Evolutionary conservation across 176 grass and related monocot species (phyloP).

Genomic region (Raddia guianensis): DNA sequence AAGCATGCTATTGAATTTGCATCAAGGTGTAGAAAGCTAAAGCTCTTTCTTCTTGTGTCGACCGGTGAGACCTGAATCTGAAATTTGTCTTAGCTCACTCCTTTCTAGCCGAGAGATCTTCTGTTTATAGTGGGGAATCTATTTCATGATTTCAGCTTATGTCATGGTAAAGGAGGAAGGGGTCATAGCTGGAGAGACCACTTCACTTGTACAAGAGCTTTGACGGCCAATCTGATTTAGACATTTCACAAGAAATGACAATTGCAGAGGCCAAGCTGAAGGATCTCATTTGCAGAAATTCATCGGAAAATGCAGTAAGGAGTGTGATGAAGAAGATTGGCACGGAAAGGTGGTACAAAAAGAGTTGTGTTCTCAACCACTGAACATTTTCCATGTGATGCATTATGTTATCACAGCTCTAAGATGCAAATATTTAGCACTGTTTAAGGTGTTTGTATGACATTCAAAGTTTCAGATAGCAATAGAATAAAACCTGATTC

Average conservation of each 20-base stretch:
- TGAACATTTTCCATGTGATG: too few relatives aligned
- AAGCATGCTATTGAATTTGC: not conserved
- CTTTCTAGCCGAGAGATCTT: not conserved
- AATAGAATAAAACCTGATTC: not conserved
- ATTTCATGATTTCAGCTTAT: not conserved
- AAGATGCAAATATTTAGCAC: too few relatives aligned
- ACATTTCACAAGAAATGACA: conserved; percentile 44
- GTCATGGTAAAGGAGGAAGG: conserved; percentile 2
- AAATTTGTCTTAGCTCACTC: not conserved
- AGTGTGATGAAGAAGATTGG: conserved; percentile 26
- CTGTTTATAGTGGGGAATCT: not conserved
- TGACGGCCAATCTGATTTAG: conserved; percentile 1
- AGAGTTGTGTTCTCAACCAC: too few relatives aligned
- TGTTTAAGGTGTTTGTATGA: too few relatives aligned
- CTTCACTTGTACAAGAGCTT: conserved; percentile 18
- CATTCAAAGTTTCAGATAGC: too few relatives aligned
- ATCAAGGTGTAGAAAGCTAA: not conserved
- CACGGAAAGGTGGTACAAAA: not conserved
- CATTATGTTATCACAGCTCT: too few relatives aligned
- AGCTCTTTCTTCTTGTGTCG: conserved; percentile 13
- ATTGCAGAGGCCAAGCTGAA: conserved; percentile 20
- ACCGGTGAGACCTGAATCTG: not conserved
- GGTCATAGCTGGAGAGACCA: conserved; percentile 22
- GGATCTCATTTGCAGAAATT: conserved; percentile 4
- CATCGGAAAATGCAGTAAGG: conserved; percentile 11